Conservation (phyloP, 2,329 filamentous ascomycete species). For the Rugonectria rugulosa region DNA sequence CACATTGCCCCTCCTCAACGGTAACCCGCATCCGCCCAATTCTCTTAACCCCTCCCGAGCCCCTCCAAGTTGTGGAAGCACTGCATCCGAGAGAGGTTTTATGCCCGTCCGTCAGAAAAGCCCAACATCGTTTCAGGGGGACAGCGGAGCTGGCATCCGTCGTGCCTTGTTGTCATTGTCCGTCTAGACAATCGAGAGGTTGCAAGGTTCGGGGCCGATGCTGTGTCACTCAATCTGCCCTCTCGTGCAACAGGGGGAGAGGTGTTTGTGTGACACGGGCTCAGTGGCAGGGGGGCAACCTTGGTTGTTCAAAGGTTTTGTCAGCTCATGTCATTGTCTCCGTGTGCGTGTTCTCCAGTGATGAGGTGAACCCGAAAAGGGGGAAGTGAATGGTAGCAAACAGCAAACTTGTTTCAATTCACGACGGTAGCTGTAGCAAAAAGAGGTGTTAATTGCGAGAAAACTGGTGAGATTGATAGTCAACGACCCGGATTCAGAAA, state of each 20-base stretch:
- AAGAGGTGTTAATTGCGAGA: neutral
- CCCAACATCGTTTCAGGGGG: neutral
- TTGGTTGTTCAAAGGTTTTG: neutral
- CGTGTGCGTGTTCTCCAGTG: neutral
- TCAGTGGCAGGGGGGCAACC: slow-evolving; percentile 1
- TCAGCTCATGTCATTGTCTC: neutral
- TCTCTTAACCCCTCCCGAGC: neutral
- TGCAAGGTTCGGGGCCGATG: neutral
- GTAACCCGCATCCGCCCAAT: too few species aligned
- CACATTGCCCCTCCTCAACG: too few species aligned
- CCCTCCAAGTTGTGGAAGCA: neutral
- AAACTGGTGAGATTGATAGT: neutral
- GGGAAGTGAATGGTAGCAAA: too few species aligned
- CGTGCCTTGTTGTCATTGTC: slow-evolving; percentile 2
- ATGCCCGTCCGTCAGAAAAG: neutral
- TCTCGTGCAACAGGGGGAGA: slow-evolving; percentile 1
- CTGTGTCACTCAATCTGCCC: slow-evolving; percentile 8
- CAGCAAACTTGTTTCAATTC: neutral
- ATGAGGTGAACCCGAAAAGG: neutral
- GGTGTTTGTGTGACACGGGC: too few species aligned
- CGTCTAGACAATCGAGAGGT: slow-evolving; percentile 1
- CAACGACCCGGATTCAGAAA: neutral
- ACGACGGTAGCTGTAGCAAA: neutral
- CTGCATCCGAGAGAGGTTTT: neutral
- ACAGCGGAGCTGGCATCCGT: neutral